Evolutionary conservation across 2,329 filamentous ascomycete species (phyloP), one percentile per base, ranked within the genome.

Genomic region (Claviceps spartinae): DNA sequence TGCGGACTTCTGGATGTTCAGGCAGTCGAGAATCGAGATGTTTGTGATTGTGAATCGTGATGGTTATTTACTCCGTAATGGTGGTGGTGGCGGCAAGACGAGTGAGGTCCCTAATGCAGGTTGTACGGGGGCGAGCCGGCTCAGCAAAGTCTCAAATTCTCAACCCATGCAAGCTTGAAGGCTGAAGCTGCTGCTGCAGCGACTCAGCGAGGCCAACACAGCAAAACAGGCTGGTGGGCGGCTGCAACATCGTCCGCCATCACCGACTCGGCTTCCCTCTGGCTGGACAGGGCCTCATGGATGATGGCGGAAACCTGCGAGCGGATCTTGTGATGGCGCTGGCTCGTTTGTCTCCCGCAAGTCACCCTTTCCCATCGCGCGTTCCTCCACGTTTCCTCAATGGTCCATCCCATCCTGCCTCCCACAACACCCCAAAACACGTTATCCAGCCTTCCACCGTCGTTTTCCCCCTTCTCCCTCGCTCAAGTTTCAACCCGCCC

Each of bases 211-310:
- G 42, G 42, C 42, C 42, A 44, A 44, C 42, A 44, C 41, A 42
- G 9, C 41, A 42, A 42, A 42, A 22, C 18, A 16, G 8, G 5
- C 42, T 44, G 51, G n/a, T 52, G 47, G 41, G 48, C 50, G 50
- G 48, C 53, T 52, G 50, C 53, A 57, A 59, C 55, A 53, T 57
- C 49, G 48, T 56, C 48, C 51, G 54, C 57, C 56, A 58, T 57
- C 51, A 53, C 54, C 47, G 48, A 46, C 38, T 54, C 51, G 55
- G 51, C 52, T 30, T 52, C 18, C 48, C 36, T 49, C 49, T 54
- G 55, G 48, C 53, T 52, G 47, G 49, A 52, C 51, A 52, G 30
- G 49, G 49, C 49, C 51, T 52, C 49, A 43, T 8, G 18, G 18
- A 18, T 18, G 18, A 18, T 18, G 42, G 49, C 38, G 46, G 41